Conservation (phyloP, 805 yeast genomes). For the Lipomyces starkeyi region DNA sequence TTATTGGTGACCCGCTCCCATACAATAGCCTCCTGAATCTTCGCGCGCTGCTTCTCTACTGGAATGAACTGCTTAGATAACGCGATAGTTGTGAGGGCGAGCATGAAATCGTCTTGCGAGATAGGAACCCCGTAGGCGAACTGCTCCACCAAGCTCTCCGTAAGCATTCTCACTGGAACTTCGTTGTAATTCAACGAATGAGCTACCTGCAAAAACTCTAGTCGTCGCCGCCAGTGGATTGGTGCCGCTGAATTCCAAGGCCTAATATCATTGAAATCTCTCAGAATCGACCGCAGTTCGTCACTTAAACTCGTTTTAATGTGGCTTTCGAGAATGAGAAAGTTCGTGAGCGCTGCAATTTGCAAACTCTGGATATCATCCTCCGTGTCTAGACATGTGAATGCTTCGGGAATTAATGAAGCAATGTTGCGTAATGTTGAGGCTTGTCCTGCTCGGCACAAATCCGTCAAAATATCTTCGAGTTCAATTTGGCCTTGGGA, state of each 20-base stretch:
- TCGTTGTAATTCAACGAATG: constrained; percentile 38
- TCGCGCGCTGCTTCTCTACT: constrained; percentile 35
- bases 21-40: constrained; percentile 37
- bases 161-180: constrained; percentile 40
- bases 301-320: background rate
- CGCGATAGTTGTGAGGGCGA: constrained; percentile 42
- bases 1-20: constrained; percentile 1
- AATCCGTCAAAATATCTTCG: constrained; percentile 1
- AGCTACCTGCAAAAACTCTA: constrained; percentile 41
- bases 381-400: constrained; percentile 12
- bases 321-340: constrained; percentile 12
- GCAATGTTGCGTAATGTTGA: background rate
- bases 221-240: constrained; percentile 44
- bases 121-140: constrained; percentile 45
- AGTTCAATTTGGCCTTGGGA: background rate
- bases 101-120: constrained; percentile 42
- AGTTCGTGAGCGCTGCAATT: constrained; percentile 20
- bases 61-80: constrained; percentile 41
- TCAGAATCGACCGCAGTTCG: background rate
- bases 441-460: background rate
- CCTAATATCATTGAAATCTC: background rate
- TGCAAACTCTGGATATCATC: constrained; percentile 21
- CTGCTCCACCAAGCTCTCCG: constrained; percentile 42
- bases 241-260: background rate
- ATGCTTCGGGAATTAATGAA: background rate